Evolutionary conservation across 352 stramenopile species (phyloP).

Genomic region (Globisporangium takayamanum): DNA sequence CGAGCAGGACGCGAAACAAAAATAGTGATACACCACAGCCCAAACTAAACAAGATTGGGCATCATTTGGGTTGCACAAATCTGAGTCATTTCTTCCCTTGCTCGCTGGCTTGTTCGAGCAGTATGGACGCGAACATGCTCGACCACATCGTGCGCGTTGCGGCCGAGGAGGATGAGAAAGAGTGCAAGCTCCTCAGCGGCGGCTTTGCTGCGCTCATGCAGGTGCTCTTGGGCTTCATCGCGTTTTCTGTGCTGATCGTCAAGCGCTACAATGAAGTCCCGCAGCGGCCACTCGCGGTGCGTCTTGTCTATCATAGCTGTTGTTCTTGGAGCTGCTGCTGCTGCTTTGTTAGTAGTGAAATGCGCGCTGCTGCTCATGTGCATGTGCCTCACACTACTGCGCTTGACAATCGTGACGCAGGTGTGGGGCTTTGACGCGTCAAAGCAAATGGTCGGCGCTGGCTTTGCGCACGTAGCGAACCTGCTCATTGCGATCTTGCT

Average conservation of each 20-base stretch:
- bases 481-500: constrained; percentile 84
- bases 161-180: constrained; percentile 22
- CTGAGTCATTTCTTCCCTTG: no score
- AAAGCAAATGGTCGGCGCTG: constrained; percentile 83
- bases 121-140: not conserved
- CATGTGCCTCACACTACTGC: no score
- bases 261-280: constrained; percentile 73
- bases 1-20: no score
- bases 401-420: constrained; percentile 13
- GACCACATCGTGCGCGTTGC: not conserved
- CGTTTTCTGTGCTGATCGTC: constrained; percentile 71
- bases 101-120: not conserved
- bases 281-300: constrained; percentile 63
- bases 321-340: no score
- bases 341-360: not conserved
- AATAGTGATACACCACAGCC: no score
- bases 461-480: constrained; percentile 80
- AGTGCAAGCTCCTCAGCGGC: constrained; percentile 82
- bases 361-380: no score
- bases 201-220: constrained; percentile 73
- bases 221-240: constrained; percentile 72
- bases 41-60: no score
- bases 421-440: constrained; percentile 82
- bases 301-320: not conserved
- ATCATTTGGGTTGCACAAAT: no score